Evolutionary conservation across 2,329 filamentous ascomycete species (phyloP), one percentile per base, ranked within the genome.

Genomic region (Diaporthe vexans): DNA sequence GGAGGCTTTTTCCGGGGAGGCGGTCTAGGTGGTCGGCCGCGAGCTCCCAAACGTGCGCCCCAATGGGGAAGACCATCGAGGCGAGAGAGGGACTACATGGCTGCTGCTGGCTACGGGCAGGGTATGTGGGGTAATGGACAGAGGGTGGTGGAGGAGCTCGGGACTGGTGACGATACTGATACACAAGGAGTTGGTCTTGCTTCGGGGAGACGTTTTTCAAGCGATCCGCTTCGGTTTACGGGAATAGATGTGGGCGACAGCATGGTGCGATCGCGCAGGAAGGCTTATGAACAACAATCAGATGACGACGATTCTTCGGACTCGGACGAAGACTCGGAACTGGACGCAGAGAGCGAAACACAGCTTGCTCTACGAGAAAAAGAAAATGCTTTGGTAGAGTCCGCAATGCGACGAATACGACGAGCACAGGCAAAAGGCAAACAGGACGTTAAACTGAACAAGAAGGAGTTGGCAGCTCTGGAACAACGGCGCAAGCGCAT

Each of bases 1-100:
- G 92, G 96, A 97, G 95, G 95, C 95, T 98, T 99, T 99, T 98
- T 98, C 96, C 90, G 97, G 97, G 95, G 97, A 99, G 96, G 96
- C 97, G 95, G 97, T 99, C 94, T 99, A 98, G 92, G 91, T 97
- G 95, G 95, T 98, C 97, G 96, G 95, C 96, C 96, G 97, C 97
- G 94, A 97, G 93, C 95, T 98, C 96, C 95, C 91, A 89, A 92
- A 92, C 87, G 85, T 90, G 92, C 93, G 95, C 95, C 95, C 94
- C 93, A 89, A 91, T 95, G 94, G 96, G 96, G 95, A 98, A 98
- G 96, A 98, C 95, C 95, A 97, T 94, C 94, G 90, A 94, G 94
- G 94, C 94, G 92, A 90, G 91, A 90, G 89, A 91, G 90, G 88
- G 91, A 87, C 85, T 86, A 87, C 24, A 78, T 77, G 74, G 85